These are phyloP conservation scores for Vitis cinerea DNA, from an alignment of 164 flowering plant genomes.

Conservation along the genomic window DNA sequence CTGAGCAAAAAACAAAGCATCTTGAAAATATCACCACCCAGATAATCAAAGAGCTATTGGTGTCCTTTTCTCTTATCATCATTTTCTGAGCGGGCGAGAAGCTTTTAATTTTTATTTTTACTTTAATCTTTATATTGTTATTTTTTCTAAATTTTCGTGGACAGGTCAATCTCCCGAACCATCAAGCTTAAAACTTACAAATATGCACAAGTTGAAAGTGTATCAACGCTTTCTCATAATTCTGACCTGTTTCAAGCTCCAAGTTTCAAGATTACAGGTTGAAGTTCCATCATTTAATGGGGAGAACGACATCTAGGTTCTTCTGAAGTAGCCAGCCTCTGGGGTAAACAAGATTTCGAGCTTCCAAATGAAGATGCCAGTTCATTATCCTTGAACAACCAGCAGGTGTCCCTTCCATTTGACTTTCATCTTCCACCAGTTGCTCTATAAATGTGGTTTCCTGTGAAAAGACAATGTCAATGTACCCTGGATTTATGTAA, in stretches of 20 bases:
- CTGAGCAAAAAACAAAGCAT: too few species aligned
- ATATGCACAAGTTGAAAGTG: background rate
- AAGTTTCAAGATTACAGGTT: slow-evolving; percentile 3
- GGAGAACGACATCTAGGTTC: slow-evolving; percentile 55
- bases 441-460: slow-evolving; percentile 95
- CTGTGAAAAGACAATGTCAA: slow-evolving; percentile 29
- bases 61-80: too few species aligned
- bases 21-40: too few species aligned
- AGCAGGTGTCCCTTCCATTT: slow-evolving; percentile 76
- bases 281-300: slow-evolving; percentile 29
- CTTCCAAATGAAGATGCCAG: slow-evolving; percentile 95
- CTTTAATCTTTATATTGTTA: too few species aligned
- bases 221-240: background rate
- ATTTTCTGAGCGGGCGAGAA: too few species aligned
- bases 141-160: background rate
- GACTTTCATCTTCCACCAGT: slow-evolving; percentile 89
- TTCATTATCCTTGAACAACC: slow-evolving; percentile 71
- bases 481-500: background rate
- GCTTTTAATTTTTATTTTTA: too few species aligned
- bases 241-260: slow-evolving; percentile 22
- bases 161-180: background rate
- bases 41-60: too few species aligned
- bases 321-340: slow-evolving; percentile 74
- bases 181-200: background rate
- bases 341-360: slow-evolving; percentile 56